These are phyloP conservation scores for Agastache rugosa DNA, from an alignment of 257 asterid genomes.

Conservation along the genomic window DNA sequence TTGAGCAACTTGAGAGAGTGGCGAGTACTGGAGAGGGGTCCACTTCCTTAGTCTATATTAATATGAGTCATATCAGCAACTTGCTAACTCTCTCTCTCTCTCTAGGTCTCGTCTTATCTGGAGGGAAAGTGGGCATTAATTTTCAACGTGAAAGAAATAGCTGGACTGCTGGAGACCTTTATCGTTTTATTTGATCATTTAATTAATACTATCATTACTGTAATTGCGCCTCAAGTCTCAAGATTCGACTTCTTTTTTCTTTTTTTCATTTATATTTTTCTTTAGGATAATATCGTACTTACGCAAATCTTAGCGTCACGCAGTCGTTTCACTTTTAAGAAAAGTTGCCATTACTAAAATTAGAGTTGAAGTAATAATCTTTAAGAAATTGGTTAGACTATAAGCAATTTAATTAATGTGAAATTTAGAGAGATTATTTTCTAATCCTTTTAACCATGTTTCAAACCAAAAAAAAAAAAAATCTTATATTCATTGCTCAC, in stretches of 20 bases:
- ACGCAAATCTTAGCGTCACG: not conserved
- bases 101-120: conserved; percentile 39
- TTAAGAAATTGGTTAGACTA: no score
- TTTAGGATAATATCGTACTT: no score
- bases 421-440: no score
- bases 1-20: conserved; percentile 39
- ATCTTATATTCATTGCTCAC: no score
- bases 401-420: no score
- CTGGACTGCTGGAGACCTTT: conserved; percentile 23
- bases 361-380: no score
- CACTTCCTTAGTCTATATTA: conserved; percentile 14
- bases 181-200: not conserved
- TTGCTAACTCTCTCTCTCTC: conserved; percentile 34
- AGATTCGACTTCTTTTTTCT: not conserved
- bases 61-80: conserved; percentile 31
- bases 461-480: no score
- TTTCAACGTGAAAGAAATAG: conserved; percentile 41
- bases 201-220: not conserved
- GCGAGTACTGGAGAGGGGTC: conserved; percentile 12
- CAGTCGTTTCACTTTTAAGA: not conserved
- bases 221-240: not conserved
- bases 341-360: no score
- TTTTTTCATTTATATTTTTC: not conserved
- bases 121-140: conserved; percentile 7
- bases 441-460: no score